Evolutionary conservation across 108 stramenopile species (phyloP).

Genomic region (Skeletonema grethae): DNA sequence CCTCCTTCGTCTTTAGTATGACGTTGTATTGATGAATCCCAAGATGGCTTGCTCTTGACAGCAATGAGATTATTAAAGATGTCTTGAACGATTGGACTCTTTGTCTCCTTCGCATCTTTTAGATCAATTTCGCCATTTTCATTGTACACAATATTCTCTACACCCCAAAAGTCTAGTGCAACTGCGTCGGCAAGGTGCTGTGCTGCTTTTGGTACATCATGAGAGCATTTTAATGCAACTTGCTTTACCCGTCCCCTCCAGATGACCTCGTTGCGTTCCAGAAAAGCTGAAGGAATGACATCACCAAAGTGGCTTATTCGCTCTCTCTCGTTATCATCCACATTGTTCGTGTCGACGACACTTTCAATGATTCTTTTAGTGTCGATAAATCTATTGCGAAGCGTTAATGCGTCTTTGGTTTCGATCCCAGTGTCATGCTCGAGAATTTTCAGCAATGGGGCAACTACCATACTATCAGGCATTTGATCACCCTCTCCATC

Average conservation of each 20-base stretch:
- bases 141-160: constrained; percentile 13
- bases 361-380: constrained; percentile 60
- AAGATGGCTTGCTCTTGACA: constrained; percentile 70
- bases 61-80: constrained; percentile 86
- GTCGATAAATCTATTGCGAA: constrained; percentile 48
- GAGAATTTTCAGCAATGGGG: constrained; percentile 57
- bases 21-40: constrained; percentile 26
- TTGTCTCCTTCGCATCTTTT: constrained; percentile 34
- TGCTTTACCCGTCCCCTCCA: constrained; percentile 77
- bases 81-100: constrained; percentile 62
- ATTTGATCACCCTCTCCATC: constrained; percentile 17
- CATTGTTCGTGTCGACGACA: constrained; percentile 53
- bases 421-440: constrained; percentile 72
- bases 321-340: constrained; percentile 15
- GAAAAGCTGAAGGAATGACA: constrained; percentile 60
- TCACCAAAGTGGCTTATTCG: constrained; percentile 41
- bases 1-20: constrained; percentile 8
- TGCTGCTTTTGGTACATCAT: constrained; percentile 54
- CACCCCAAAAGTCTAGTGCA: constrained; percentile 66
- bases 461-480: constrained; percentile 19
- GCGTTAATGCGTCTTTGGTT: constrained; percentile 28
- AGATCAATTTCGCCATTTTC: constrained; percentile 31
- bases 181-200: constrained; percentile 54
- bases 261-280: constrained; percentile 72
- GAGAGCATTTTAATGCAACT: constrained; percentile 47